phyloP scores from a whole-genome alignment of 129 eudicot species.

The Lactuca saligna region DNA sequence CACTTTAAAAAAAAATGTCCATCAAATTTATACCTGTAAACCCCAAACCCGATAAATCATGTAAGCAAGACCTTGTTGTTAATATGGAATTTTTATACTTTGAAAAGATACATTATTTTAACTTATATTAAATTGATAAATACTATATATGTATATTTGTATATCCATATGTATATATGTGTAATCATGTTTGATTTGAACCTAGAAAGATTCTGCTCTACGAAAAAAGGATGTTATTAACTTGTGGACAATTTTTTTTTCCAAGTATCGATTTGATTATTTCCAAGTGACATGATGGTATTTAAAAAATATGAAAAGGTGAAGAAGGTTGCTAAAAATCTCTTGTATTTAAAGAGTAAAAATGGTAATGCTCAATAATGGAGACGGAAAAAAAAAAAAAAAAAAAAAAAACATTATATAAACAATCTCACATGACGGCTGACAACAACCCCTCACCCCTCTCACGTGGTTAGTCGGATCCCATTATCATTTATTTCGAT shows the following conservation, averaged over 20 bases:
- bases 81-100: no score
- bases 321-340: background rate
- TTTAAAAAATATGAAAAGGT: background rate
- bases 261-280: background rate
- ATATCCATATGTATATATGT: no score
- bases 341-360: background rate
- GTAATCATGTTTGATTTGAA: no score
- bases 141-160: no score
- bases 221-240: no score
- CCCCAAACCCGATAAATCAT: no score
- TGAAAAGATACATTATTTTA: no score
- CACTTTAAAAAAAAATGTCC: no score
- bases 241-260: background rate
- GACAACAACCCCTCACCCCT: constrained; percentile 65
- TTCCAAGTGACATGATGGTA: background rate
- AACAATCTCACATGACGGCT: constrained; percentile 80
- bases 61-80: no score
- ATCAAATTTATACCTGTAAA: no score
- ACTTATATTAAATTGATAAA: no score
- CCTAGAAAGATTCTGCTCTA: no score
- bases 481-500: constrained; percentile 43
- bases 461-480: constrained; percentile 92
- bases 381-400: constrained; percentile 14
- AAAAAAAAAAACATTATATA: constrained; percentile 8
- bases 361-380: constrained; percentile 32